Evolutionary conservation across 2,329 filamentous ascomycete genomes (phyloP).

Genomic region (Cercospora zeina): DNA sequence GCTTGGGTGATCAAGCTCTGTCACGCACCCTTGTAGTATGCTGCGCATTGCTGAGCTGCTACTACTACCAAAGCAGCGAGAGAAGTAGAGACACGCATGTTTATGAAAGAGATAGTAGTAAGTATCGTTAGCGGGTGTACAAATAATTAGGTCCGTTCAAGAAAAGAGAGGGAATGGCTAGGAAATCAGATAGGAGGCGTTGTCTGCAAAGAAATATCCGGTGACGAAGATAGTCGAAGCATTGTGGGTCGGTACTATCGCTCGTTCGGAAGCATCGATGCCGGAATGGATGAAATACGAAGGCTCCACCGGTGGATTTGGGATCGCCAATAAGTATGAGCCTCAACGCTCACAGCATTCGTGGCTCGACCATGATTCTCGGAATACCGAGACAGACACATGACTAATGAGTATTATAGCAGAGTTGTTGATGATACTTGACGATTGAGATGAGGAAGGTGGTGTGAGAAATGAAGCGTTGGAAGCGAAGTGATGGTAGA

Average conservation of each 20-base stretch:
- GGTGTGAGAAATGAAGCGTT: not conserved
- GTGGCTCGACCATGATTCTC: not conserved
- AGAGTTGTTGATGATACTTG: not conserved
- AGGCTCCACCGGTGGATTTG: not conserved
- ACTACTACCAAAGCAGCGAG: constrained; percentile 40
- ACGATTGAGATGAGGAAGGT: not conserved
- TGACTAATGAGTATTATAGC: not conserved
- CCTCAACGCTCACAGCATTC: not conserved
- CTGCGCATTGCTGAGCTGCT: constrained; percentile 37
- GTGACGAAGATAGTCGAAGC: constrained; percentile 8
- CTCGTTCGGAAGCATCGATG: constrained; percentile 17
- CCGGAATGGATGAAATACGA: constrained; percentile 15
- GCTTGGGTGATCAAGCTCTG: not conserved
- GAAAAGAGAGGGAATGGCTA: not conserved
- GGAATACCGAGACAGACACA: not conserved
- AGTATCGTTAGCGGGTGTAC: not conserved
- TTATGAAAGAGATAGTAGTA: not conserved
- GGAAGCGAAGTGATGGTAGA: too few species aligned
- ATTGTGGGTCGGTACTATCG: constrained; percentile 20
- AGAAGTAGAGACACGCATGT: constrained; percentile 36
- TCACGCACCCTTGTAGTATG: constrained; percentile 41
- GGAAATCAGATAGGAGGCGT: not conserved
- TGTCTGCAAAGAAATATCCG: constrained; percentile 7
- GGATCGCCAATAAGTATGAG: not conserved
- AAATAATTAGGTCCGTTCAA: not conserved